Evolutionary conservation across 768 basidiomycete genomes (phyloP), one percentile per base, ranked within the genome.

Genomic region (Boletus rubescentipes): DNA sequence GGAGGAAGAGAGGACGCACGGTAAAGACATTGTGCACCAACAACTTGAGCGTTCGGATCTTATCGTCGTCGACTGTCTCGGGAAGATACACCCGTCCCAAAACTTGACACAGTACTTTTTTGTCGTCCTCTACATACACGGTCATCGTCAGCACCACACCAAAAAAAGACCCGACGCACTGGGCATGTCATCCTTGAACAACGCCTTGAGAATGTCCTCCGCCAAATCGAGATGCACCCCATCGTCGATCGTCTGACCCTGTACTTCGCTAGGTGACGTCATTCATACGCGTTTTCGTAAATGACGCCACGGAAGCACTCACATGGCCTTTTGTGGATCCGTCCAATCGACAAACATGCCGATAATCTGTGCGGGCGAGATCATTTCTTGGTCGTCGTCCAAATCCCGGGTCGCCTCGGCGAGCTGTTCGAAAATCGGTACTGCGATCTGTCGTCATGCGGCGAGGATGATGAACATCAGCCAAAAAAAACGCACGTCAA

Each of bases 271-370:
- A 20, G 14, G 2, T 16, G 26, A 14, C 30, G 18, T 41, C 21
- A 40, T 14, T 37, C 16, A 3, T 26, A 26, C 26, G 26, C 26
- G 26, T 26, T 26, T 26, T n/a, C n/a, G n/a, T 14, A 31, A 11
- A 4, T 40, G 15, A 11, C 23, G 15, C 23, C 14, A 12, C 20
- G 2, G 18, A 9, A 4, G 20, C 18, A 50, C 76, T 75, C 63
- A 81, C 64, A 82, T 78, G 34, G 81, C 79, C 63, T 90, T 92
- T 63, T 82, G 77, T 0, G 91, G 89, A 65, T 95, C 87, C 4
- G 89, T 26, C 26, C 26, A 26, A 6, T 26, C 26, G 26, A 26
- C 26, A 26, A 26, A 26, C 26, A 26, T 26, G 26, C 26, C 26
- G 3, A 26, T 26, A 26, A 26, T 26, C 3, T 26, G 26, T 26